Base-by-base conservation (phyloP, 1,284 basidiomycete genomes). In the Microbotryum saponariae region DNA sequence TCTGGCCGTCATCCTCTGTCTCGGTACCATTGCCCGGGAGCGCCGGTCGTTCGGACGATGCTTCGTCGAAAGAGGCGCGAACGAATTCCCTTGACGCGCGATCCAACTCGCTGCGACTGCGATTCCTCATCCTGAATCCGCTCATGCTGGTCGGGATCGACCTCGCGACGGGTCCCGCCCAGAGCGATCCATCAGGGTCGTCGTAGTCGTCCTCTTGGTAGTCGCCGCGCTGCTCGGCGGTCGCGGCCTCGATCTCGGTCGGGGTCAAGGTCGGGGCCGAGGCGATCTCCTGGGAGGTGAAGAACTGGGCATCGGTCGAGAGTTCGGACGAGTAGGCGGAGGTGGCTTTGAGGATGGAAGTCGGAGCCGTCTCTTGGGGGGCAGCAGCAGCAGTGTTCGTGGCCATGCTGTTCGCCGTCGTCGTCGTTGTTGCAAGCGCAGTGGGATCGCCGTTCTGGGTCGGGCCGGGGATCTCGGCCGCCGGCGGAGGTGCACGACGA, bases 161-260 rank as follows among this genome's bases (percentile, higher is more conserved):
- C 46, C 60, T 58, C 1, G 69, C 72, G n/a, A 66, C 66, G 8
- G 71, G 71, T 0, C 72, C 72, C 20, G 67, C 61, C 56, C 65
- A 71, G 50, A 73, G 62, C 12, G 64, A 62, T 4, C 72, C 72
- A 33, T 65, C 62, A 14, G 71, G 71, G 53, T 73, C 70, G 50
- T 73, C 72, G 56, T 70, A 73, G 58, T 71, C 65, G 66, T 70
- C 69, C 27, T 64, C 64, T 14, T 51, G 48, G 16, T 59, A 57
- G 42, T 62, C 60, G 0, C 53, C 33, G 23, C 62, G 57, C 6
- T 61, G 53, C 46, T 64, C 54, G n/a, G 20, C 33, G 18, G 49
- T 58, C 18, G 51, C 54, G 21, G 45, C 27, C 20, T 48, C 46
- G 21, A 29, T 23, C 8, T 55, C 14, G 29, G 51, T n/a, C 33